A percentile compares a stretch with the other conserved stretches of the same genome.
phyloP scores from a whole-genome alignment of 352 stramenopile genomes.

The Albugo laibachii region DNA sequence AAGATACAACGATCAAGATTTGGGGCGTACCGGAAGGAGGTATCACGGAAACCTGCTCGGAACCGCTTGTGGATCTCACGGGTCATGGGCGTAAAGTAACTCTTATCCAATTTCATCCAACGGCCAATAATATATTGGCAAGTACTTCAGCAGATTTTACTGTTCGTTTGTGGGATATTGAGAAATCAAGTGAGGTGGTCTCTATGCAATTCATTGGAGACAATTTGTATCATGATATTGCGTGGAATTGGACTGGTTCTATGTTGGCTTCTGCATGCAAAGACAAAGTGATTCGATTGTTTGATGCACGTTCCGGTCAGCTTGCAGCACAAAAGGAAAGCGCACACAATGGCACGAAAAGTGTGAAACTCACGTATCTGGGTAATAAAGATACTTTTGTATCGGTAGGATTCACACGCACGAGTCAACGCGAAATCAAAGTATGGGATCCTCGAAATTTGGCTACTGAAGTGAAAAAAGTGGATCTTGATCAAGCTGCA shows the following conservation, averaged over 20 bases:
- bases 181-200: constrained; percentile 84
- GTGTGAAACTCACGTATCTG: constrained; percentile 93
- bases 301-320: constrained; percentile 86
- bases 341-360: constrained; percentile 95
- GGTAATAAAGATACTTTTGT: constrained; percentile 92
- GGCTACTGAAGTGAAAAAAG: constrained; percentile 84
- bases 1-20: constrained; percentile 97
- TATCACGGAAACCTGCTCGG: constrained; percentile 84
- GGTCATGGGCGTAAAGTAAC: constrained; percentile 94
- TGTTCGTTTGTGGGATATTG: constrained; percentile 98
- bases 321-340: constrained; percentile 60
- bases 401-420: constrained; percentile 93
- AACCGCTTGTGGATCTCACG: constrained; percentile 90
- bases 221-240: constrained; percentile 93
- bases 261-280: constrained; percentile 92
- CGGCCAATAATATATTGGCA: constrained; percentile 91
- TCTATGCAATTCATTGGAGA: constrained; percentile 69
- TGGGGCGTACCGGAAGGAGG: constrained; percentile 92
- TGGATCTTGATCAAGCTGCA: constrained; percentile 94
- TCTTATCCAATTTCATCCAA: constrained; percentile 96
- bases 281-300: constrained; percentile 95
- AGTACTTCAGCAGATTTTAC: constrained; percentile 91
- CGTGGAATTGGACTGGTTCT: constrained; percentile 94
- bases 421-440: constrained; percentile 88
- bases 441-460: constrained; percentile 78